phyloP scores from a whole-genome alignment of 2,329 filamentous ascomycete genomes.

The Scedosporium dehoogii region DNA sequence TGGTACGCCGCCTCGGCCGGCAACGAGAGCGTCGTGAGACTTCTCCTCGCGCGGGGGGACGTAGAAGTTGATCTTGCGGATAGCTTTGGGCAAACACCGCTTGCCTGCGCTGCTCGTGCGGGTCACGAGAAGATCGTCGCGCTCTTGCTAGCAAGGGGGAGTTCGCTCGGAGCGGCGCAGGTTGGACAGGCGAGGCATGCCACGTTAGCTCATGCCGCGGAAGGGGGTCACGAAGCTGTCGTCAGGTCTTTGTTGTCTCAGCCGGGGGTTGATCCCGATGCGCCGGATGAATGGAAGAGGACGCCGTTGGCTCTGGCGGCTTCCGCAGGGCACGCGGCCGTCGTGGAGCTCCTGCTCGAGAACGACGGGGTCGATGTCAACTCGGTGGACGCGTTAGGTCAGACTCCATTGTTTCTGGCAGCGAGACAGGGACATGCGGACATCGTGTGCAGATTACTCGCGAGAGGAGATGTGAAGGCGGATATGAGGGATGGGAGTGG shows the following conservation, averaged over 20 bases:
- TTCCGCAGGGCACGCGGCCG: constrained; percentile 12
- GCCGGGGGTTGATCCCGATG: background rate
- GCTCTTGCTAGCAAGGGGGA: constrained; percentile 8
- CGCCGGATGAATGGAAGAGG: constrained; percentile 1
- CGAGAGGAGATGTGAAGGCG: background rate
- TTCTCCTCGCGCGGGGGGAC: constrained; percentile 8
- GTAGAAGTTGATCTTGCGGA: constrained; percentile 8
- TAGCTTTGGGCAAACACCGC: constrained; percentile 8
- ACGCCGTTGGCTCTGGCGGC: constrained; percentile 13
- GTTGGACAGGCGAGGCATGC: background rate
- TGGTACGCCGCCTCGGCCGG: constrained; percentile 11
- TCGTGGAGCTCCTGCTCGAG: constrained; percentile 12
- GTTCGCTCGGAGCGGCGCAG: background rate
- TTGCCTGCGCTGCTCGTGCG: constrained; percentile 6
- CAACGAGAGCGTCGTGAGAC: constrained; percentile 9
- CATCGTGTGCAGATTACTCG: constrained; percentile 1
- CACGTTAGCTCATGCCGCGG: background rate
- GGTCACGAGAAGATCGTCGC: constrained; percentile 7
- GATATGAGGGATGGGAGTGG: constrained; percentile 1
- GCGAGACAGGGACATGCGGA: background rate
- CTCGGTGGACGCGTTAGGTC: constrained; percentile 3
- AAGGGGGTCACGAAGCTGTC: constrained; percentile 1
- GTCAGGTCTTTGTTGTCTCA: background rate
- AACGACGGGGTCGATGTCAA: background rate
- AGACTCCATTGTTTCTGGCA: constrained; percentile 8